These are phyloP conservation scores for Fusarium xylarioides DNA, from an alignment of 2,329 filamentous ascomycete genomes.

Conservation along the genomic window DNA sequence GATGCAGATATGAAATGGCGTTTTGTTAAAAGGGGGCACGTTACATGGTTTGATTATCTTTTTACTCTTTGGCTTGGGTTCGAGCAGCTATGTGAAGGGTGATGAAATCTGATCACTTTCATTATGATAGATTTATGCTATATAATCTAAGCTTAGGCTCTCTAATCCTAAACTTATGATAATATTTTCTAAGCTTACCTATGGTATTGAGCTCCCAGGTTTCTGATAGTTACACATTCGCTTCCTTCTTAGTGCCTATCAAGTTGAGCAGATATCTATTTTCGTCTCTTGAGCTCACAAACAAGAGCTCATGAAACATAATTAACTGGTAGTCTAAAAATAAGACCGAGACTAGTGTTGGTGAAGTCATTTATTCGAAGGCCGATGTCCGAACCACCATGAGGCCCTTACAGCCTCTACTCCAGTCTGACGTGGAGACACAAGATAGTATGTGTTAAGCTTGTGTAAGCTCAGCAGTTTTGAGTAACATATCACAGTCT, in stretches of 20 bases:
- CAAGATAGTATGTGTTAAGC: background rate
- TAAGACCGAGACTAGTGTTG: background rate
- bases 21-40: background rate
- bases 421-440: background rate
- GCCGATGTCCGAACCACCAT: background rate
- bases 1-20: background rate
- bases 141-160: background rate
- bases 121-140: background rate
- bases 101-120: background rate
- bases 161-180: background rate
- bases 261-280: background rate
- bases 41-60: background rate
- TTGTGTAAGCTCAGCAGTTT: background rate
- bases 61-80: background rate
- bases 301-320: background rate
- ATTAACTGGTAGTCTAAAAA: background rate
- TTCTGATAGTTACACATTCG: background rate
- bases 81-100: fast-evolving
- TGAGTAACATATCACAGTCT: background rate
- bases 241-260: background rate
- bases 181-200: background rate
- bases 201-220: background rate
- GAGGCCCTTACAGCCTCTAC: background rate
- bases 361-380: background rate
- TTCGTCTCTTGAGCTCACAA: background rate